Percentiles rank a stretch among this genome's conserved stretches.
phyloP scores from a whole-genome alignment of 371 early-diverging fungal species.

The Zychaea mexicana region DNA sequence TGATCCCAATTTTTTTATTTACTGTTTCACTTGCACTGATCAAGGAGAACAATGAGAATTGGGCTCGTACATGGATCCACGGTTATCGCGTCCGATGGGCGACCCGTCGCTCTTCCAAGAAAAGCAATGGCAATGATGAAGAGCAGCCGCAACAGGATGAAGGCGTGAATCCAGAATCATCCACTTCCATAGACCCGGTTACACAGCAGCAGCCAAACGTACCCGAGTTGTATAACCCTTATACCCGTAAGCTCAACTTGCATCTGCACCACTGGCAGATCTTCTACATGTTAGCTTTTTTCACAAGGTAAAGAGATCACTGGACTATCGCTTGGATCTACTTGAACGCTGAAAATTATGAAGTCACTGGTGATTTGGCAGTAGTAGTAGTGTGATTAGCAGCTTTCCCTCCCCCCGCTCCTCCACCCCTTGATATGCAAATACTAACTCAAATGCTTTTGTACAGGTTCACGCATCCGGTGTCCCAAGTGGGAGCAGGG shows the following conservation, averaged over 20 bases:
- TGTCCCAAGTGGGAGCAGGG: constrained; percentile 77
- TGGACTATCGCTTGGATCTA: no score
- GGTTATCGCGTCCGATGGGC: neutral
- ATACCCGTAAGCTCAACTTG: constrained; percentile 31
- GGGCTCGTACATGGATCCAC: constrained; percentile 27
- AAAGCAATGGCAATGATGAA: constrained; percentile 2
- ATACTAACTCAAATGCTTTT: neutral
- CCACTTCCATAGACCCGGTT: neutral
- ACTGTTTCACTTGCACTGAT: constrained; percentile 31
- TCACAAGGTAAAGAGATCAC: no score
- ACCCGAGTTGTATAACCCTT: constrained; percentile 20
- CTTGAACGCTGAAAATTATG: no score
- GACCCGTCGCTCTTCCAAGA: neutral
- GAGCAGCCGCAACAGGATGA: constrained; percentile 6
- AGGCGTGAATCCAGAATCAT: neutral
- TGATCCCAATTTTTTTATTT: constrained; percentile 57
- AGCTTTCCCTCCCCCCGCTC: no score
- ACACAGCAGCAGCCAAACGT: constrained; percentile 14
- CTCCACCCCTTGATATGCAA: no score
- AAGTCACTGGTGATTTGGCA: no score
- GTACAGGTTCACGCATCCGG: constrained; percentile 66
- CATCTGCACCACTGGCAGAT: constrained; percentile 91
- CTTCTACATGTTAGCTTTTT: constrained; percentile 83
- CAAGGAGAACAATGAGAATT: constrained; percentile 51
- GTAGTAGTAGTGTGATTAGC: no score